phyloP scores from a whole-genome alignment of 73 alveolate species.

The Stentor coeruleus region DNA sequence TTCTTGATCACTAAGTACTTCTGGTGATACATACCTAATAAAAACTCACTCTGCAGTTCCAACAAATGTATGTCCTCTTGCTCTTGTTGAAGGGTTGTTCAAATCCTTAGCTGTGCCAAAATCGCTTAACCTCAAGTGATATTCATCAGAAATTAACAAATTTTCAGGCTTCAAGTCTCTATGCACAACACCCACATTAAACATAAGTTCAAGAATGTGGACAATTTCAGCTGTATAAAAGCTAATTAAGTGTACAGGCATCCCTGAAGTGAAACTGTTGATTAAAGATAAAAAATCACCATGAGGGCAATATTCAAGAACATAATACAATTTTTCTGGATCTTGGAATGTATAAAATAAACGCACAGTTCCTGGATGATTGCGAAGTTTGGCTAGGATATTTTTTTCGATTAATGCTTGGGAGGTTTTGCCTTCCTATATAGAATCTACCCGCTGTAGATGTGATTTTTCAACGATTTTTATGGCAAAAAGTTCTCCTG shows the following conservation, averaged over 20 bases:
- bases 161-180: conserved; percentile 89
- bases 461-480: conserved; percentile 24
- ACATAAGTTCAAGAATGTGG: conserved; percentile 62
- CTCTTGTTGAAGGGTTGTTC: conserved; percentile 14
- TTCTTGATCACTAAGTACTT: conserved; percentile 79
- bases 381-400: conserved; percentile 28
- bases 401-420: conserved; percentile 53
- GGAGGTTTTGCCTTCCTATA: conserved; percentile 21
- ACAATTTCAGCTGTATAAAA: conserved; percentile 78
- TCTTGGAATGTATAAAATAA: conserved; percentile 48
- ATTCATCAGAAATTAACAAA: conserved; percentile 64
- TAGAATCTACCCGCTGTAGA: conserved; percentile 30
- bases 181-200: conserved; percentile 64
- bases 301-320: conserved; percentile 50
- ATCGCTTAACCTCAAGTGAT: conserved; percentile 71
- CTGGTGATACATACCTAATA: conserved; percentile 90
- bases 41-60: conserved; percentile 85
- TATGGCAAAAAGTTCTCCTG: conserved; percentile 20
- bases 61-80: conserved; percentile 78
- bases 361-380: conserved; percentile 55
- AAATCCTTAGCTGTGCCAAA: conserved; percentile 68
- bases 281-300: conserved; percentile 45
- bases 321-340: conserved; percentile 45
- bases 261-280: conserved; percentile 19
- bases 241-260: conserved; percentile 45